Base-by-base conservation (phyloP, 1,284 basidiomycete species). In the Mycena citricolor region DNA sequence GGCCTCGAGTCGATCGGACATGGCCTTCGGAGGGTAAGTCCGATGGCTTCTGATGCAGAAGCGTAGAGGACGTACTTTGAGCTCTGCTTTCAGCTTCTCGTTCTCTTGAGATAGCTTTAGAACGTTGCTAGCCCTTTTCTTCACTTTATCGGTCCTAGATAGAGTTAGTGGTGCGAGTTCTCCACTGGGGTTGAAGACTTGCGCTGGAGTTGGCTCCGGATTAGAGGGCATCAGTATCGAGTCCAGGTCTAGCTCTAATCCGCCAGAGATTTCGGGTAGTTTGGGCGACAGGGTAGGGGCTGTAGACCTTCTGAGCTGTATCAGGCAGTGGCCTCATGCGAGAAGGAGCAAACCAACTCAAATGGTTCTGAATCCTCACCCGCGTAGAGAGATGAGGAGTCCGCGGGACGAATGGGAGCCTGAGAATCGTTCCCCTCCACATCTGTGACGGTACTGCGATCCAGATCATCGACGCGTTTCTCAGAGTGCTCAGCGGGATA, bases 111-210 rank as follows among this genome's bases (percentile, higher is more conserved):
- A 73, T 23, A 89, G 69, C 58, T 82, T 85, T 58, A 86, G 60
- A 47, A 89, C 83, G 60, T 84, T 88, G 57, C 81, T 84, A 26
- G 79, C 80, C 52, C 86, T 78, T 64, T 87, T 89, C 60, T 85
- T 71, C 39, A 89, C 71, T 61, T 79, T 79, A 52, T 76, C 75
- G 45, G 65, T 61, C 56, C 83, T 84, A 64, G 4, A 32, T 31
- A 46, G 42, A 22, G 19, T 51, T 43, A 17, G 14, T 51, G 25
- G 34, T 5, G 29, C 12, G 14, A 5, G 20, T 22, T 24, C 12
- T 19, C 10, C 7, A 38, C 36, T 25, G 23, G 29, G 23, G 36
- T 38, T 21, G 34, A 50, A 41, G 36, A 65, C 69, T 68, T 62
- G 71, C 70, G 64, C 65, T 42, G 58, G 49, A 29, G 43, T 25